phyloP scores from a whole-genome alignment of 768 basidiomycete species.

The Clitopilus hobsonii region DNA sequence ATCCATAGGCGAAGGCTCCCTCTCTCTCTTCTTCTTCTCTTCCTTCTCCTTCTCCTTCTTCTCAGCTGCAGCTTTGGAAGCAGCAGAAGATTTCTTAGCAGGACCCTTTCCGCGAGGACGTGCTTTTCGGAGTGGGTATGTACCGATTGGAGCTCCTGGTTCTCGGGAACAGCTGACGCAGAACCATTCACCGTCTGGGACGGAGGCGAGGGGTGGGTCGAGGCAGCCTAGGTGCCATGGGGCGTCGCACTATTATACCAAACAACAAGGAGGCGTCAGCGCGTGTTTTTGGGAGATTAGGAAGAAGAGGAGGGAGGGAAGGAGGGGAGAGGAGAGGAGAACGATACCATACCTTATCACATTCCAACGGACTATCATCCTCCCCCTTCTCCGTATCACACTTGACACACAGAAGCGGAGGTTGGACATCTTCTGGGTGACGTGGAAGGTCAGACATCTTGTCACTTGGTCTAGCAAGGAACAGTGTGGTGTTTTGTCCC shows the following conservation, averaged over 20 bases:
- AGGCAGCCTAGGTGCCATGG: conserved; percentile 86
- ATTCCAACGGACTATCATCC: conserved; percentile 74
- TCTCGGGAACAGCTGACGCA: conserved; percentile 68
- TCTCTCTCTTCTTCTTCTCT: conserved; percentile 18
- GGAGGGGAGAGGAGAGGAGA: no score
- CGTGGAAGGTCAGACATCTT: conserved; percentile 75
- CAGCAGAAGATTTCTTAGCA: conserved; percentile 20
- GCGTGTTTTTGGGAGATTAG: no score
- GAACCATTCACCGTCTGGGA: conserved; percentile 93
- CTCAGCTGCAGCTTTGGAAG: no score
- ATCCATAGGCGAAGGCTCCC: conserved; percentile 11
- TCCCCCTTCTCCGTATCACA: conserved; percentile 72
- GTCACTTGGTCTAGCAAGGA: conserved; percentile 74
- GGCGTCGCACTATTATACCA: conserved; percentile 67
- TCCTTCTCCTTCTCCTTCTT: conserved; percentile 8
- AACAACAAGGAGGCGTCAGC: not conserved
- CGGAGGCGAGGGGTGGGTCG: conserved; percentile 63
- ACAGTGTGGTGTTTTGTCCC: conserved; percentile 81
- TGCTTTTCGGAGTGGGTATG: conserved; percentile 24
- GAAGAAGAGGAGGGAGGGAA: no score
- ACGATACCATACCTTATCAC: conserved; percentile 67
- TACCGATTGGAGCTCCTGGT: conserved; percentile 51
- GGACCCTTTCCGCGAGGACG: conserved; percentile 12
- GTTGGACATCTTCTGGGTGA: conserved; percentile 69
- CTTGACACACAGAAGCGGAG: conserved; percentile 64